phyloP scores from a whole-genome alignment of 2,329 filamentous ascomycete species.

The Scedosporium minutisporum region DNA sequence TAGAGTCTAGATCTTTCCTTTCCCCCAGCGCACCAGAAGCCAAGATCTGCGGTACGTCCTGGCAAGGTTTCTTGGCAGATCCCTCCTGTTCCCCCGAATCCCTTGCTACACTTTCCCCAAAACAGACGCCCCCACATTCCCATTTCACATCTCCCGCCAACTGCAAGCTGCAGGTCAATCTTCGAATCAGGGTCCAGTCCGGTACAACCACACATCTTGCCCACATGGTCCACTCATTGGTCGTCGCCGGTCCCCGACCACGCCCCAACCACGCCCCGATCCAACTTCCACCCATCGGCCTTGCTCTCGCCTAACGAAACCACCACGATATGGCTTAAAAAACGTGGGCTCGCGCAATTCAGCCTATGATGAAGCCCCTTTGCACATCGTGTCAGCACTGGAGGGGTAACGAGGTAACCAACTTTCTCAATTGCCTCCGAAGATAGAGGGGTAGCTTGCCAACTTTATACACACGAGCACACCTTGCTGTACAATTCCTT shows the following conservation, averaged over 20 bases:
- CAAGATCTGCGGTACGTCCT: background rate
- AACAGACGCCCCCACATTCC: background rate
- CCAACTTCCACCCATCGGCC: background rate
- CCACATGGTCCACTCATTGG: conserved; percentile 8
- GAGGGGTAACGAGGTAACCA: background rate
- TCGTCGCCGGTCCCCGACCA: background rate
- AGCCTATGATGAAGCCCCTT: conserved; percentile 2
- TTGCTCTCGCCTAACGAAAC: background rate
- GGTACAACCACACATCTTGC: background rate
- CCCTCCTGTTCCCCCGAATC: background rate
- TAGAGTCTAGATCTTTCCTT: background rate
- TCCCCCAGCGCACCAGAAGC: background rate
- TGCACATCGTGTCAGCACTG: conserved; percentile 1
- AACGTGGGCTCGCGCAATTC: conserved; percentile 1
- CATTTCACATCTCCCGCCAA: background rate
- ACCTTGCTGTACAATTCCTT: background rate
- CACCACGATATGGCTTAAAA: background rate
- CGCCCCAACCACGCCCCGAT: background rate
- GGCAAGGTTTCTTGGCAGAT: background rate
- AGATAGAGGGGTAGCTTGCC: background rate
- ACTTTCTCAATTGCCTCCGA: background rate
- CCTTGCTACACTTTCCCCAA: background rate
- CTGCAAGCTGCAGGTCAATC: background rate
- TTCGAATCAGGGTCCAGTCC: background rate
- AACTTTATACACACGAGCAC: background rate